A percentile compares a stretch with the other conserved stretches of the same genome.
phyloP scores from a whole-genome alignment of 192 early-diverging fungal species.

The Gonapodya prolifera region DNA sequence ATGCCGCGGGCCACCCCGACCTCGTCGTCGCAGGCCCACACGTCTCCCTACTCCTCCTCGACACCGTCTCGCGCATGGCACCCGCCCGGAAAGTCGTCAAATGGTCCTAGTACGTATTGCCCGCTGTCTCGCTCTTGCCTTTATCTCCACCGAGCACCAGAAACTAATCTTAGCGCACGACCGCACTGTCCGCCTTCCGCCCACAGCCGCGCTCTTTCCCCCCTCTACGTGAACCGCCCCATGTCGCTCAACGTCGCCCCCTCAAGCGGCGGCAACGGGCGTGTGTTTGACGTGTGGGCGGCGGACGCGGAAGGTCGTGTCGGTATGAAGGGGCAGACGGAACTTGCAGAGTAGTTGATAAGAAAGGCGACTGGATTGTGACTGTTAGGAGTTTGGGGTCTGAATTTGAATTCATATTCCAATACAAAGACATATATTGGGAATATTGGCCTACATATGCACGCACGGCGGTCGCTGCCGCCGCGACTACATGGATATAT shows the following conservation, averaged over 20 bases:
- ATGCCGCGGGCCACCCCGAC: background rate
- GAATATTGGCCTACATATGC: no score
- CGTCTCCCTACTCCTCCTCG: background rate
- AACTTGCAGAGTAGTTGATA: no score
- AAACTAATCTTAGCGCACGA: background rate
- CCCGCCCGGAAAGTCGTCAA: background rate
- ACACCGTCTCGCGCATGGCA: background rate
- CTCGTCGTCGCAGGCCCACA: background rate
- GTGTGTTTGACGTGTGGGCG: background rate
- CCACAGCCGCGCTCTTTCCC: background rate
- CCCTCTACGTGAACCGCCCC: background rate
- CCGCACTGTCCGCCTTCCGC: no score
- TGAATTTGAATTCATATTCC: no score
- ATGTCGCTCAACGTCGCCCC: background rate
- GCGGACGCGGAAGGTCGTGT: background rate
- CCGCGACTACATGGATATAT: background rate
- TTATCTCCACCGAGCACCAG: background rate
- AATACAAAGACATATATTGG: no score
- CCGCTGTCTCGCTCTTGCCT: background rate
- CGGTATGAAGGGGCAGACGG: background rate
- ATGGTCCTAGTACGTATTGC: background rate
- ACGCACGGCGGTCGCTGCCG: no score
- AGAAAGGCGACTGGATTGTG: no score
- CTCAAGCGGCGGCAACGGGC: background rate
- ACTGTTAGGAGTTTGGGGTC: no score